A percentile compares a stretch with the other conserved stretches of the same genome.
These are phyloP conservation scores for Malus hybrid DNA, from an alignment of 331 rosid genomes.

Conservation along the genomic window DNA sequence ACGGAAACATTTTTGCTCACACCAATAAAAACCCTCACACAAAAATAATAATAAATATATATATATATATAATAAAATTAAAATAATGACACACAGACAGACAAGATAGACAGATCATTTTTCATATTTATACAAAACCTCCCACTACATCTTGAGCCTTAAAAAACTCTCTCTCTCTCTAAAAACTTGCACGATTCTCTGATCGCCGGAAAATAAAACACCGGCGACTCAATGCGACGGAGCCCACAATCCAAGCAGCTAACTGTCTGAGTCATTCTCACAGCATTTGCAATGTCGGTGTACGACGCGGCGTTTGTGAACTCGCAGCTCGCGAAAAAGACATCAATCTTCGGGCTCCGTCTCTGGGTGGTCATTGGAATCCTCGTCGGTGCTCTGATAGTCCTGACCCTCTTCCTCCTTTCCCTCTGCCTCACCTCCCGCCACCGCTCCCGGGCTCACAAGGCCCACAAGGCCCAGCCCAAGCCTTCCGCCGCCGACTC, in stretches of 20 bases:
- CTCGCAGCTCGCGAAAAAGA: conserved; percentile 62
- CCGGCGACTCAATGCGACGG: conserved; percentile 27
- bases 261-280: not conserved
- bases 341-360: conserved; percentile 84
- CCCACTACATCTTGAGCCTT: not conserved
- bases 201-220: conserved; percentile 6
- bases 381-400: conserved; percentile 66
- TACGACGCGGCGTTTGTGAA: conserved; percentile 78
- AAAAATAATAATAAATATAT: no score
- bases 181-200: not conserved
- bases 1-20: no score
- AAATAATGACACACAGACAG: not conserved
- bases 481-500: conserved; percentile 12
- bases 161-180: not conserved
- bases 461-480: not conserved
- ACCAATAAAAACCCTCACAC: no score
- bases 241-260: not conserved
- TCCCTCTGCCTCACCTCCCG: conserved; percentile 89
- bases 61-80: not conserved
- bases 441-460: conserved; percentile 33
- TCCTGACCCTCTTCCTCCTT: conserved; percentile 71
- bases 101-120: not conserved
- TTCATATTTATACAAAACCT: not conserved
- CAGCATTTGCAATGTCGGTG: conserved; percentile 38
- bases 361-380: conserved; percentile 93